These are phyloP conservation scores for Proliferodiscus dingleyae DNA, from an alignment of 2,329 filamentous ascomycete species.

Conservation along the genomic window DNA sequence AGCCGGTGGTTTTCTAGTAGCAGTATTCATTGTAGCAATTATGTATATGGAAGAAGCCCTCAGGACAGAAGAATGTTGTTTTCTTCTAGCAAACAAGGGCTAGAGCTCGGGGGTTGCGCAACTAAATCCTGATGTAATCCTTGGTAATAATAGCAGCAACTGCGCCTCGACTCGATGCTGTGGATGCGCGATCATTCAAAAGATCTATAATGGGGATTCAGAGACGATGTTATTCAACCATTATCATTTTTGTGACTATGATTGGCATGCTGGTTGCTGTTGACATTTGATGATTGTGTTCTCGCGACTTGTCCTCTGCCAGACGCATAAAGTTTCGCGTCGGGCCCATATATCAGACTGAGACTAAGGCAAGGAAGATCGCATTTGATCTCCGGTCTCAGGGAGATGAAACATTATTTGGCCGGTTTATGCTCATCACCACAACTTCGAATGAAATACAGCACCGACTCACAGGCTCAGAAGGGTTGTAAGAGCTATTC, in stretches of 20 bases:
- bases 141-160: constrained; percentile 2
- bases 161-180: constrained; percentile 7
- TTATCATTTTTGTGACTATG: too few species aligned
- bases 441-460: too few species aligned
- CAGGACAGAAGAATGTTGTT: constrained; percentile 6
- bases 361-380: constrained; percentile 4
- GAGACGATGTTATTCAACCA: too few species aligned
- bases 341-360: constrained; percentile 1
- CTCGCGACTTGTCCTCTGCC: constrained; percentile 13
- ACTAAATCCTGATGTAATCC: neutral
- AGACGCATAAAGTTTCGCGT: constrained; percentile 17
- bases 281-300: constrained; percentile 12
- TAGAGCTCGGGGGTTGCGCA: constrained; percentile 3
- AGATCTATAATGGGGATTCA: too few species aligned
- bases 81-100: neutral
- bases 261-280: constrained; percentile 14
- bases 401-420: constrained; percentile 19
- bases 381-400: constrained; percentile 22
- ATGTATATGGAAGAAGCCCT: neutral
- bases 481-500: too few species aligned
- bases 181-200: too few species aligned
- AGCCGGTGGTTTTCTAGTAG: constrained; percentile 37
- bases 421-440: constrained; percentile 2
- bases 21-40: constrained; percentile 26
- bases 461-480: too few species aligned